Evolutionary conservation across 164 flowering plant species (phyloP), one percentile per base, ranked within the genome.

Genomic region (Sedum album): DNA sequence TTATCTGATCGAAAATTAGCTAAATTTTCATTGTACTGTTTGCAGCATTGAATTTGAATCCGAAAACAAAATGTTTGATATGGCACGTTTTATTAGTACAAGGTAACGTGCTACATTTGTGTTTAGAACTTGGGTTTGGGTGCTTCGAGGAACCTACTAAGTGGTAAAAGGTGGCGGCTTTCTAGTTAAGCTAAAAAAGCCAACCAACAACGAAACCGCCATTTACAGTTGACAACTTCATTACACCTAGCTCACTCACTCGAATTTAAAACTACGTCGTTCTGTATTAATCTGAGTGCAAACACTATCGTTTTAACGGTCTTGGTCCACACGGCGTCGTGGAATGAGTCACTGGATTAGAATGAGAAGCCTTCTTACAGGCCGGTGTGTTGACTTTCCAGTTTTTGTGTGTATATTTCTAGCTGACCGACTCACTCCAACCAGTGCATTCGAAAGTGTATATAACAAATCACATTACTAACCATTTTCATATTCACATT

Each of bases 341-440:
- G 48, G 17, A 8, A 14, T 41, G 46, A 11, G 11, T 0, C 4
- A 44, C 38, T 35, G 38, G 7, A 7, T 35, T 35, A 3, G 38
- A 7, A 7, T 35, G 38, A 3, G 38, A 3, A 3, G 38, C 38
- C 7, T 35, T 35, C 38, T 35, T 3, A 35, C 38, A 3, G 21
- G 11, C 21, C 26, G 21, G 8, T 51, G n/a, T 21, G 21, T 20
- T 10, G n/a, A 51, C 26, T 35, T 35, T 35, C 21, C 20, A n/a
- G 55, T 18, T 48, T 18, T 3, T 21, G 8, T 21, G 62, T 28
- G 33, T 57, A 26, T 4, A 26, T 30, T 26, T 26, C 31, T 28
- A 18, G 60, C 25, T 55, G 60, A 55, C 60, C 62, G 33, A 57
- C 62, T 26, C 33, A 57, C 62, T 57, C 20, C 35, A 30, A 57